Conservation (phyloP, 192 early-diverging fungal genomes). For the Coemansia sp. region DNA sequence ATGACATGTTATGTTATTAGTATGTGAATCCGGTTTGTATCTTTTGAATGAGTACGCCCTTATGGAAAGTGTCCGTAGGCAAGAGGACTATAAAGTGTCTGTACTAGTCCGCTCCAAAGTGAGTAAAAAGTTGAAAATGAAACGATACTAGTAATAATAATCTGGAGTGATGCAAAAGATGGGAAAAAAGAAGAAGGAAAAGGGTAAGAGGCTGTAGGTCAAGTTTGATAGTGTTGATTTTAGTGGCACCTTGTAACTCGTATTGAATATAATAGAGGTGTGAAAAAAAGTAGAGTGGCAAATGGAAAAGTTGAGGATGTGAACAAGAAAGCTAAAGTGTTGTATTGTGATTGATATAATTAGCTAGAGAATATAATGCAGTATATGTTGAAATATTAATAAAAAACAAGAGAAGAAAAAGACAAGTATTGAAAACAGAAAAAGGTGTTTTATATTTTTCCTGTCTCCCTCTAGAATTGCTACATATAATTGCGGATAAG, state of each 20-base stretch:
- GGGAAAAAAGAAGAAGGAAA: conserved; percentile 5
- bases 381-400: not conserved
- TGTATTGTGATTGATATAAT: too few species aligned
- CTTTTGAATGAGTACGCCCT: too few species aligned
- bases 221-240: too few species aligned
- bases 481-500: too few species aligned
- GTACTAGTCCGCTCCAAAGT: not conserved
- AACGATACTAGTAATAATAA: not conserved
- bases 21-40: too few species aligned
- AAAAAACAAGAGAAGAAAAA: not conserved
- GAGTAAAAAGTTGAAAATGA: not conserved
- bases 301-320: not conserved
- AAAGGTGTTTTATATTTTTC: conserved; percentile 6
- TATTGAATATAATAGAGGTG: conserved; percentile 1
- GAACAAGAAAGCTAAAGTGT: not conserved
- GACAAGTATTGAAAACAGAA: conserved; percentile 1
- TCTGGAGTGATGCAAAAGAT: not conserved
- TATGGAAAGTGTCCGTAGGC: too few species aligned
- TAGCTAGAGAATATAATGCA: too few species aligned
- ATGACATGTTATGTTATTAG: too few species aligned
- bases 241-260: conserved; percentile 2
- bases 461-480: too few species aligned
- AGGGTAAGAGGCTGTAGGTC: not conserved
- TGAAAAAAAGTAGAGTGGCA: not conserved
- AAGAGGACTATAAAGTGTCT: not conserved